Evolutionary conservation across 306 rosid species (phyloP), one percentile per base, ranked within the genome.

Genomic region (Dryas alaskensis): DNA sequence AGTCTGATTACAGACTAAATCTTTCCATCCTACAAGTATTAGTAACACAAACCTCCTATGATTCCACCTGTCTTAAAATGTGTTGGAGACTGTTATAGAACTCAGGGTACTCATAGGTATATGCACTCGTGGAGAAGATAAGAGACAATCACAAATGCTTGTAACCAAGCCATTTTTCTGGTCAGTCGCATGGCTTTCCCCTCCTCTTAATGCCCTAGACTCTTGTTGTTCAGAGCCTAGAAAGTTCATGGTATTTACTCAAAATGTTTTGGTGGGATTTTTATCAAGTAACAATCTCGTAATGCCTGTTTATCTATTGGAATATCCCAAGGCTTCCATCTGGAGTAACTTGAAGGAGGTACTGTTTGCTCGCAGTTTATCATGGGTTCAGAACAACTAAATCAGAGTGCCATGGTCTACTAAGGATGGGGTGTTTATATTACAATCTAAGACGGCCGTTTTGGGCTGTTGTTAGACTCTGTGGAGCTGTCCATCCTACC

Each of bases 61-160:
- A 62, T 25, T 40, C 17, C 0, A 3, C 50, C 8, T 52, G 31
- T 69, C 61, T 42, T 19, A 8, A 3, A 4, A 2, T 25, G 16
- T 44, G 37, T 64, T 64, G 69, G 27, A 39, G 50, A 44, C 37
- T 43, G 69, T 19, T 64, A n/a, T 44, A n/a, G 52, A 45, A 64
- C 51, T 40, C 11, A 22, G 27, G n/a, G 16, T 16, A 64, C 31
- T 22, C 7, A 45, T 42, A 64, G 31, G 22, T 42, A 5, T 17
- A 53, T 53, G 62, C 40, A 40, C 45, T 10, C 48, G 52, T 19
- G 13, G 3, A 42, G 10, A 57, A 22, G 52, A 9, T 19, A 42
- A 10, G 64, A 70, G 43, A 70, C 1, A 11, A 3, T 62, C 7
- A 8, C 10, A 17, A 4, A 17, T 43, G 63, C 22, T 70, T 43